Conservation (phyloP, 257 asterid species). For the Handroanthus guayacan region DNA sequence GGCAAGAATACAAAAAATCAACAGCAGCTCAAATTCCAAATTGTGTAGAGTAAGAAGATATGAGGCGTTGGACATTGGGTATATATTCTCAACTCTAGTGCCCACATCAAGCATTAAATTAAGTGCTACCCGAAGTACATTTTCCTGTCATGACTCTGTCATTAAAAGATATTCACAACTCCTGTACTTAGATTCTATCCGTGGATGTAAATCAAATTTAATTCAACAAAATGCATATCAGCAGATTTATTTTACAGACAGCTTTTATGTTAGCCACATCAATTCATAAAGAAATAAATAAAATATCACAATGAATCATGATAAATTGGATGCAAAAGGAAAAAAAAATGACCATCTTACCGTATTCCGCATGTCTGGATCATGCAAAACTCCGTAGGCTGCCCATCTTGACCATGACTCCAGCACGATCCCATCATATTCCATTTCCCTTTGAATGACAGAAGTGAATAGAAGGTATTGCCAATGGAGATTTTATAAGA, state of each 20-base stretch:
- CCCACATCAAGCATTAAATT: slow-evolving; percentile 15
- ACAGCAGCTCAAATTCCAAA: slow-evolving; percentile 30
- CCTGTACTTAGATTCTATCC: background rate
- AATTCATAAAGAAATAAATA: background rate
- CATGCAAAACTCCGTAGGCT: slow-evolving; percentile 86
- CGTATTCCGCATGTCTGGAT: slow-evolving; percentile 70
- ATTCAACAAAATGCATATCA: background rate
- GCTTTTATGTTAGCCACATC: background rate
- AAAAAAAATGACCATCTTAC: slow-evolving; percentile 44
- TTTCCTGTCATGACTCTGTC: background rate
- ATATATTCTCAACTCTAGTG: background rate
- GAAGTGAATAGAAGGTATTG: slow-evolving; percentile 33
- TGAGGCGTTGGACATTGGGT: background rate
- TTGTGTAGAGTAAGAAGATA: slow-evolving; percentile 5
- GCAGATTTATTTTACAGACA: background rate
- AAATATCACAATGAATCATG: background rate
- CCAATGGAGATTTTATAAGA: slow-evolving; percentile 18
- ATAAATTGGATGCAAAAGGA: background rate
- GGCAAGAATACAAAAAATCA: slow-evolving; percentile 10
- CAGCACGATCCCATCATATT: slow-evolving; percentile 92
- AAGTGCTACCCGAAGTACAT: background rate
- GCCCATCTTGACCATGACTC: slow-evolving; percentile 99
- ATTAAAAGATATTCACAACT: background rate
- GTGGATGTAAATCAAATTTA: background rate
- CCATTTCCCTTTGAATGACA: slow-evolving; percentile 72